Evolutionary conservation across 441 rosid species (phyloP), one percentile per base, ranked within the genome.

Genomic region (Pelargonium citronellum): DNA sequence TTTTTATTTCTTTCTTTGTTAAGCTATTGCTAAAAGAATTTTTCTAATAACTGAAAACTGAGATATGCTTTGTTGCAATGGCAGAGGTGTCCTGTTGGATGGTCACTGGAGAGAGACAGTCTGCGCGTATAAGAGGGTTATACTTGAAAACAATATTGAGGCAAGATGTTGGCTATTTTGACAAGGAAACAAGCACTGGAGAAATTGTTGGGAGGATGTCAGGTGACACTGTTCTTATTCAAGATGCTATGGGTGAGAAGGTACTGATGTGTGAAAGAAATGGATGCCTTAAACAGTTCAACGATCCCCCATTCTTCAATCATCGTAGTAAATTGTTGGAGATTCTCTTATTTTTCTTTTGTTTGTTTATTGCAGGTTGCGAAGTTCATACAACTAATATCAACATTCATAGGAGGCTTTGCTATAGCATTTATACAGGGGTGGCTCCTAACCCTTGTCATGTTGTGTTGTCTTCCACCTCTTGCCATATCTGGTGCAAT

Each of bases 161-260:
- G 72, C 96, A 92, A 76, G 97, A 92, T 46, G 84, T 90, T 53
- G 89, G 80, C 17, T 92, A 79, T 82, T 92, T 92, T 43, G 97
- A 92, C 69, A 86, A 89, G 6, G 91, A 92, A 74, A 84, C 90
- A 16, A 80, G 81, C 19, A 88, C 96, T 0, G 97, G 97, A 34
- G 96, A 92, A 53, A 84, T 92, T 64, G 78, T 91, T 46, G 94
- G 90, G 65, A 85, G 97, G 66, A 90, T 91, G 96, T 90, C 97
- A 0, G 92, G 96, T 1, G 97, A 91, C 74, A 91, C 96, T 0
- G 75, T 91, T 71, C 89, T 88, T 46, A 91, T 92, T 76, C 97
- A 87, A 76, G 91, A 92, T 10, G 92, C 95, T 57, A 85, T 92
- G 87, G 96, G 96, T 11, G 97, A 92, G 69, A 90, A 90, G 90